Conservation (phyloP, 78 protist species). For the Anaeramoeba ignava region DNA sequence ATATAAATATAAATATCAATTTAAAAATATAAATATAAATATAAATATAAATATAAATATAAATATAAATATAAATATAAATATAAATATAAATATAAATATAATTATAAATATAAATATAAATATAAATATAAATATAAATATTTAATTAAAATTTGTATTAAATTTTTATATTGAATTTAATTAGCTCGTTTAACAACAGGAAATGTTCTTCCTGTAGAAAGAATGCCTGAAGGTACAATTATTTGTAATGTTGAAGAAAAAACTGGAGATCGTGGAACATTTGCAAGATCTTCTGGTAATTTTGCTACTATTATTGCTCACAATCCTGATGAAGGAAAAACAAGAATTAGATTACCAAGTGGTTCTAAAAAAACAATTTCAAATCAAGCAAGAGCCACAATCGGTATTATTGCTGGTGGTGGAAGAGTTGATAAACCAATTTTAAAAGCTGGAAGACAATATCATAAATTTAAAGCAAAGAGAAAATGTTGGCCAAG, state of each 20-base stretch:
- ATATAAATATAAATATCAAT: too few species aligned
- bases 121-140: too few species aligned
- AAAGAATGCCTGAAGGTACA: constrained; percentile 92
- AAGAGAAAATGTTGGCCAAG: constrained; percentile 98
- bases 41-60: too few species aligned
- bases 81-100: too few species aligned
- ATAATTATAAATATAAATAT: too few species aligned
- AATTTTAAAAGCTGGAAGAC: constrained; percentile 95
- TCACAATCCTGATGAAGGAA: constrained; percentile 79
- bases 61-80: too few species aligned
- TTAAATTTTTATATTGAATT: not conserved
- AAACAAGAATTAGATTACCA: constrained; percentile 89
- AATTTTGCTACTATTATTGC: constrained; percentile 82
- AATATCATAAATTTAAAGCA: constrained; percentile 85
- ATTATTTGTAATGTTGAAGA: constrained; percentile 93
- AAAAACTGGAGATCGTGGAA: constrained; percentile 86
- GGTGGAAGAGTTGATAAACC: constrained; percentile 99
- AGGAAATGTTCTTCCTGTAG: constrained; percentile 94
- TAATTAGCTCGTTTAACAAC: constrained; percentile 65
- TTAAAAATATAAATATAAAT: too few species aligned
- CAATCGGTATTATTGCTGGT: constrained; percentile 95
- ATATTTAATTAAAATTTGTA: not conserved
- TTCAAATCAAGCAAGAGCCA: constrained; percentile 76
- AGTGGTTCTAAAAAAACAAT: constrained; percentile 88
- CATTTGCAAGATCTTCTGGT: constrained; percentile 87